phyloP scores from a whole-genome alignment of 177 flowering plant genomes.

The Vitis hybrid region DNA sequence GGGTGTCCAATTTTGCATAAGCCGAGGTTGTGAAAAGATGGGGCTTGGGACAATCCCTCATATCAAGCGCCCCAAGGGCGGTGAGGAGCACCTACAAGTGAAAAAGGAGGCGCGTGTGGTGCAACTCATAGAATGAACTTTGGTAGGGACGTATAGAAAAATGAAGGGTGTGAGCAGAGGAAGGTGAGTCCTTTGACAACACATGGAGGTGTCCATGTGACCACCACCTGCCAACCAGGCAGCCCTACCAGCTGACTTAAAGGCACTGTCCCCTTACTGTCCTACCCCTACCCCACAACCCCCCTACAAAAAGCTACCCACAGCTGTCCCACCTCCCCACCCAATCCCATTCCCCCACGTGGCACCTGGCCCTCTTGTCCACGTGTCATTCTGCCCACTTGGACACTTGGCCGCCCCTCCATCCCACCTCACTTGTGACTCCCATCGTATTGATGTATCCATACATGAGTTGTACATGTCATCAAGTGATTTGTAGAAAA shows the following conservation, averaged over 20 bases:
- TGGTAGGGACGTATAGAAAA: too few species aligned
- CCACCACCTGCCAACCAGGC: constrained; percentile 45
- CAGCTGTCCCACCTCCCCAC: constrained; percentile 5
- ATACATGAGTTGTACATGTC: not conserved
- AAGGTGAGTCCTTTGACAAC: constrained; percentile 14
- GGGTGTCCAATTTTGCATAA: constrained; percentile 9
- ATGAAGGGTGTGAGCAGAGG: too few species aligned
- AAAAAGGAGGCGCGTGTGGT: not conserved
- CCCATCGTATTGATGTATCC: too few species aligned
- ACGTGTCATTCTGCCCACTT: not conserved
- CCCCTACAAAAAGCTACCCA: constrained; percentile 5
- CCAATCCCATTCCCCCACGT: constrained; percentile 15
- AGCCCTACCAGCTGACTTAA: constrained; percentile 25
- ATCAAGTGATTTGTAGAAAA: too few species aligned
- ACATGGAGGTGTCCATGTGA: constrained; percentile 31
- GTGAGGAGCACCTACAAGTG: not conserved
- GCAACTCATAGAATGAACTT: too few species aligned
- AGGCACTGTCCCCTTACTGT: constrained; percentile 26
- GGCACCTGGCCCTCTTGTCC: not conserved
- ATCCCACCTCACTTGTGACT: too few species aligned
- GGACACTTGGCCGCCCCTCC: too few species aligned
- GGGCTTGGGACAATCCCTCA: not conserved
- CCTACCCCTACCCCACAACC: constrained; percentile 2
- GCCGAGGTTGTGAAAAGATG: constrained; percentile 13
- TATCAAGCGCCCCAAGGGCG: not conserved